These are phyloP conservation scores for Salicornia ramosissima DNA, from an alignment of 148 eudicot species.

Conservation along the genomic window DNA sequence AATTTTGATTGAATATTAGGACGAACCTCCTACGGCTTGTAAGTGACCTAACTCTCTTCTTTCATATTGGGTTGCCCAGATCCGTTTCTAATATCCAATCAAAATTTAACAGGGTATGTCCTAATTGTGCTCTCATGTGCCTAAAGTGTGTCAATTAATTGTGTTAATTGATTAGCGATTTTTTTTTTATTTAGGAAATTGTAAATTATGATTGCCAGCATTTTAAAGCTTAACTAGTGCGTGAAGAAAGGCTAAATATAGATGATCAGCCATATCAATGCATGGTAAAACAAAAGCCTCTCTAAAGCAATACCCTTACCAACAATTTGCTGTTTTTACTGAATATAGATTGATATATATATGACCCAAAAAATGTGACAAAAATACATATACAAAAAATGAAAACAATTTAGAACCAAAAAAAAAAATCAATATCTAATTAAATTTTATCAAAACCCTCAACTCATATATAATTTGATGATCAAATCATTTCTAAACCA, in stretches of 20 bases:
- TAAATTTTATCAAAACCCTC: not conserved
- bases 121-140: no score
- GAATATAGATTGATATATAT: constrained; percentile 9
- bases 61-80: no score
- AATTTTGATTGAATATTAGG: no score
- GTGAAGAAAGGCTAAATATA: not conserved
- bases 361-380: not conserved
- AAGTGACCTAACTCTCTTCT: no score
- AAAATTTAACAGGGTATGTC: no score
- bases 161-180: no score
- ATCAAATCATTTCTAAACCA: not conserved
- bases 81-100: no score
- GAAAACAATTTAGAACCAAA: not conserved
- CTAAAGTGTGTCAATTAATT: no score
- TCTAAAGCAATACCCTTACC: not conserved
- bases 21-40: no score
- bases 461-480: not conserved
- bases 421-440: not conserved
- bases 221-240: not conserved
- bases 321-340: not conserved
- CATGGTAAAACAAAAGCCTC: not conserved
- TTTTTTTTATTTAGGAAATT: no score
- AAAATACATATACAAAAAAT: not conserved
- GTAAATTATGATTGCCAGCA: not conserved
- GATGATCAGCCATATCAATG: not conserved